phyloP scores from a whole-genome alignment of 148 eudicot genomes.

The Cornus suecica region DNA sequence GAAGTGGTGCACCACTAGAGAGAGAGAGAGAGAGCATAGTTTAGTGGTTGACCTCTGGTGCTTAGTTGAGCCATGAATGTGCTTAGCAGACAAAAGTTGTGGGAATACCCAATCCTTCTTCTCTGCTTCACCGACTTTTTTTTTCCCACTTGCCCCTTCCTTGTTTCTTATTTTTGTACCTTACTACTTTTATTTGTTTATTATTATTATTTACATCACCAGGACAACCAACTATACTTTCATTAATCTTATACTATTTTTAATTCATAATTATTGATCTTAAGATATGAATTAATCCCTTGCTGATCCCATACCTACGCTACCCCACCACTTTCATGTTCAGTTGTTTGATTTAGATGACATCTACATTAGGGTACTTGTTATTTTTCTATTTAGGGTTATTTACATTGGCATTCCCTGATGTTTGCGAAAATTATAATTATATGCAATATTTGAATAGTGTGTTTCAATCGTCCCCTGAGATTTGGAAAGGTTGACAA shows the following conservation, averaged over 20 bases:
- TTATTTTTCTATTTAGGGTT: too few species aligned
- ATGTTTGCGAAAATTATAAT: too few species aligned
- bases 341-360: not conserved
- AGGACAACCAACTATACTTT: too few species aligned
- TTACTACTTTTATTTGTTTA: not conserved
- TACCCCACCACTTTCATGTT: conserved; percentile 11
- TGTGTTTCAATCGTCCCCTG: too few species aligned
- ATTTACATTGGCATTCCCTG: too few species aligned
- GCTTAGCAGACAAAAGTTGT: conserved; percentile 10
- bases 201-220: too few species aligned
- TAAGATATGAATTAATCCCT: conserved; percentile 1
- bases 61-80: conserved; percentile 19
- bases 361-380: too few species aligned
- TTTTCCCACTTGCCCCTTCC: not conserved
- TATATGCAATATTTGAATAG: too few species aligned
- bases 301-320: conserved; percentile 15
- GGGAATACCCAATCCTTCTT: not conserved
- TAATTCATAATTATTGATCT: not conserved
- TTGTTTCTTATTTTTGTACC: not conserved
- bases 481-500: too few species aligned
- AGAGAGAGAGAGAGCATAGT: conserved; percentile 3
- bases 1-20: conserved; percentile 16
- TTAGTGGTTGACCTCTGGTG: conserved; percentile 26
- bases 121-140: not conserved
- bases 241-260: not conserved